Evolutionary conservation across 495 filamentous ascomycete species (phyloP).

Genomic region (Neohortaea acidophila): DNA sequence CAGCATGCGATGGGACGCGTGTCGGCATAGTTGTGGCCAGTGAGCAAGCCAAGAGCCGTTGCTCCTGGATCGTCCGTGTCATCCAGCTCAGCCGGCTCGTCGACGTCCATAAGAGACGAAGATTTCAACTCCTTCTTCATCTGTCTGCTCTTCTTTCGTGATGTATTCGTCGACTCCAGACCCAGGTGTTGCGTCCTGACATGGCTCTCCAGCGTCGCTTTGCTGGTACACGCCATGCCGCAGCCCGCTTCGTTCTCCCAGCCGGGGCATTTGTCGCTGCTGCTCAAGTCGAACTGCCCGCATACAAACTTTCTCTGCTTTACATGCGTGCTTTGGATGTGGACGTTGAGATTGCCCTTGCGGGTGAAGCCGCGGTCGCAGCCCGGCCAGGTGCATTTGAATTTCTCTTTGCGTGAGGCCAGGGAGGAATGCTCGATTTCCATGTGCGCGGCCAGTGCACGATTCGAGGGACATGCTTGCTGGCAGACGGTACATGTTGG

Average conservation of each 20-base stretch:
- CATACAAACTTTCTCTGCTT: constrained; percentile 55
- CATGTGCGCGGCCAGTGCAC: constrained; percentile 40
- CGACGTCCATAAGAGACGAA: constrained; percentile 13
- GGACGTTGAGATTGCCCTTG: constrained; percentile 61
- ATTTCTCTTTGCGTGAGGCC: constrained; percentile 34
- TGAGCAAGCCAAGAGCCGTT: constrained; percentile 33
- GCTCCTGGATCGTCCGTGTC: constrained; percentile 24
- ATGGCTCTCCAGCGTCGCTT: constrained; percentile 65
- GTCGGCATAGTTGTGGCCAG: constrained; percentile 43
- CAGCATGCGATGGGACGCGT: constrained; percentile 43
- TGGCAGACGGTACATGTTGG: constrained; percentile 61
- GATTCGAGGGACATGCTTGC: constrained; percentile 42
- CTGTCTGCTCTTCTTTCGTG: constrained; percentile 24
- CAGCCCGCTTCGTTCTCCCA: constrained; percentile 58
- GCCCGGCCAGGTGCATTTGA: constrained; percentile 45
- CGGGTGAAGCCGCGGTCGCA: constrained; percentile 64
- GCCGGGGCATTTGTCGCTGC: constrained; percentile 32
- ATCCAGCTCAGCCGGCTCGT: constrained; percentile 15
- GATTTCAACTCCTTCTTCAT: constrained; percentile 24
- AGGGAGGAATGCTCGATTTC: constrained; percentile 21
- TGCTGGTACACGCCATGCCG: constrained; percentile 50
- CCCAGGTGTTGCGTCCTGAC: constrained; percentile 61
- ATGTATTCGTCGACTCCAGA: constrained; percentile 28
- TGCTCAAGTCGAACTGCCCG: constrained; percentile 45
- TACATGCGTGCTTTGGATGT: constrained; percentile 61